Evolutionary conservation across 768 basidiomycete species (phyloP), one percentile per base, ranked within the genome.

Genomic region (Austroboletus eburneus): DNA sequence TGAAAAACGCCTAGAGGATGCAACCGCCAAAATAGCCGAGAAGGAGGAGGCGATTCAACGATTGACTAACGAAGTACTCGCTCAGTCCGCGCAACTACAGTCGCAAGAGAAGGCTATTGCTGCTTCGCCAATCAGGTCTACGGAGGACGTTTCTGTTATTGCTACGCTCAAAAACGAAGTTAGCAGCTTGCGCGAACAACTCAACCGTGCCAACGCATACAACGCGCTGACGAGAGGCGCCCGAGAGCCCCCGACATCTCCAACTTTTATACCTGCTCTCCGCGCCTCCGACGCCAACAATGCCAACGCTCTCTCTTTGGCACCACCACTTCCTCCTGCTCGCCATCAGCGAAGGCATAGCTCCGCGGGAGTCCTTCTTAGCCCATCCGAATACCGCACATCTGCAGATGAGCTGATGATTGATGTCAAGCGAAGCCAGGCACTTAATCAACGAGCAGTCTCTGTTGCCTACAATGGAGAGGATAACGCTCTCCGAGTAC

Each of bases 131-230:
- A 68, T 71, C 38, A 80, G 84, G 52, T 84, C 78, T 39, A 77
- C 79, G 5, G 94, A 96, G 56, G 92, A 97, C 60, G 83, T 73
- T 53, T 85, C 88, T 14, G 86, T 95, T 34, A 91, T 98, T 51
- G 72, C 83, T 53, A 85, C 85, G 0, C 79, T 99, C 57, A 93
- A 95, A 68, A 88, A 81, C 56, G 96, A 99, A 73, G 85, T 99
- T 56, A 84, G 86, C 68, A 85, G 72, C 57, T 77, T 98, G 24
- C 90, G 92, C 49, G 96, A 99, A 62, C 95, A 98, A 63, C 81
- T 98, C 54, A 94, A 94, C 57, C 83, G 95, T 25, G 83, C 91
- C n/a, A 92, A 94, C 61, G 91, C 96, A 9, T 78, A 96, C 57
- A 91, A 92, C 56, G 77, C 81, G 14, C 77, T 96, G 42, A 93